Conservation (phyloP, 2,329 filamentous ascomycete genomes). For the Colletotrichum eremochloae region DNA sequence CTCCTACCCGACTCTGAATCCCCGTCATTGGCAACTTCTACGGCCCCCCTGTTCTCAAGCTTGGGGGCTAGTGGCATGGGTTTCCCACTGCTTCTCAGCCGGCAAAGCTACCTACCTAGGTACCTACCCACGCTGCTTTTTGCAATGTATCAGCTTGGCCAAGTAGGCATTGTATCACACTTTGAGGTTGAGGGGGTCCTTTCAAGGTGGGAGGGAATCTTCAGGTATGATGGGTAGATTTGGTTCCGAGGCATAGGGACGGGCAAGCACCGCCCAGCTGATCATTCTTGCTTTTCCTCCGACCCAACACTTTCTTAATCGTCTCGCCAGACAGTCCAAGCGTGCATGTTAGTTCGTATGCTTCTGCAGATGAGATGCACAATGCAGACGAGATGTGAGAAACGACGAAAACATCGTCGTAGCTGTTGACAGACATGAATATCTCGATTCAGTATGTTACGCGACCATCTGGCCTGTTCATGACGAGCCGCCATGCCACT, state of each 20-base stretch:
- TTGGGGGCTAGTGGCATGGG: neutral
- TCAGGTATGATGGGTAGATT: neutral
- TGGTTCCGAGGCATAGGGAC: neutral
- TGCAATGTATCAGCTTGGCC: neutral
- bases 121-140: neutral
- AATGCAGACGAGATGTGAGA: constrained; percentile 11
- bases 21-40: constrained; percentile 32
- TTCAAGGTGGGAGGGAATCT: neutral
- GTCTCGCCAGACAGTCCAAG: constrained; percentile 25
- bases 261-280: neutral
- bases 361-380: constrained; percentile 24
- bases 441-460: constrained; percentile 11
- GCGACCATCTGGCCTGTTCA: neutral
- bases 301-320: constrained; percentile 26
- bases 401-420: neutral
- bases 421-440: neutral
- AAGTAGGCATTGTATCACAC: neutral
- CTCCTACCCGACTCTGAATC: constrained; percentile 21
- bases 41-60: neutral
- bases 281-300: constrained; percentile 33
- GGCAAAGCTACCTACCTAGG: constrained; percentile 1
- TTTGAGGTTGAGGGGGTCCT: neutral
- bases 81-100: constrained; percentile 14
- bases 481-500: neutral
- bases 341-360: constrained; percentile 29